phyloP scores from a whole-genome alignment of 495 filamentous ascomycete species.

The Neurospora terricola region DNA sequence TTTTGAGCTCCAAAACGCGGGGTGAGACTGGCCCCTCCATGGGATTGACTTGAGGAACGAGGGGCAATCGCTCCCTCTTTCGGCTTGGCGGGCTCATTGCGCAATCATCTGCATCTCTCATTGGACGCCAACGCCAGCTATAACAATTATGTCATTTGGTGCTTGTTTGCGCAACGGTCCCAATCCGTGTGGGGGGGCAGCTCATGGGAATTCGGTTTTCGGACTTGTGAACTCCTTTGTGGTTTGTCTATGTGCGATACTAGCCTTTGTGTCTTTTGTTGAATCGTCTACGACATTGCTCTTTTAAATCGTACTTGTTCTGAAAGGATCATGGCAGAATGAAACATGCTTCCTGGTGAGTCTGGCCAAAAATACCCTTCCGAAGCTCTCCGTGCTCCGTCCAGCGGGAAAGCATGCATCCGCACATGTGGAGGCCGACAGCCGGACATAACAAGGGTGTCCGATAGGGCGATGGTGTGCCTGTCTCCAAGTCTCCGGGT shows the following conservation, averaged over 20 bases:
- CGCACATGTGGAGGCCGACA: not conserved
- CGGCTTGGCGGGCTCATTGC: conserved; percentile 25
- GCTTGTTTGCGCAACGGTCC: conserved; percentile 15
- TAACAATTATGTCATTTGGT: conserved; percentile 25
- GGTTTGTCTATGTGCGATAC: not conserved
- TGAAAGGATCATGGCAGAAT: not conserved
- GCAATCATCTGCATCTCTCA: conserved; percentile 18
- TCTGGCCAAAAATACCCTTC: not conserved
- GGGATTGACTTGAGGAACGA: conserved; percentile 8
- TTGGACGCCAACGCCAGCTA: conserved; percentile 11
- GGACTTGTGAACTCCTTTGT: not conserved
- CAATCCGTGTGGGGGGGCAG: not conserved
- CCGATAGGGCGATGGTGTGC: not conserved
- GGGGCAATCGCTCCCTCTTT: conserved; percentile 24
- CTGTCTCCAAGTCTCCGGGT: not conserved
- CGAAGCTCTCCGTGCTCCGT: not conserved
- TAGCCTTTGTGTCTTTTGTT: not conserved
- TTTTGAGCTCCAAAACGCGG: conserved; percentile 10
- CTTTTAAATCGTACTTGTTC: not conserved
- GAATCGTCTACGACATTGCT: not conserved
- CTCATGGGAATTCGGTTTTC: conserved; percentile 2
- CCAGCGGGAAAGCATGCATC: not conserved
- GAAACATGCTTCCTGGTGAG: not conserved
- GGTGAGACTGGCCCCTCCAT: conserved; percentile 20
- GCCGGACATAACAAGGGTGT: not conserved